Base-by-base conservation (phyloP, 441 rosid species). In the Hypseocharis bilobata region DNA sequence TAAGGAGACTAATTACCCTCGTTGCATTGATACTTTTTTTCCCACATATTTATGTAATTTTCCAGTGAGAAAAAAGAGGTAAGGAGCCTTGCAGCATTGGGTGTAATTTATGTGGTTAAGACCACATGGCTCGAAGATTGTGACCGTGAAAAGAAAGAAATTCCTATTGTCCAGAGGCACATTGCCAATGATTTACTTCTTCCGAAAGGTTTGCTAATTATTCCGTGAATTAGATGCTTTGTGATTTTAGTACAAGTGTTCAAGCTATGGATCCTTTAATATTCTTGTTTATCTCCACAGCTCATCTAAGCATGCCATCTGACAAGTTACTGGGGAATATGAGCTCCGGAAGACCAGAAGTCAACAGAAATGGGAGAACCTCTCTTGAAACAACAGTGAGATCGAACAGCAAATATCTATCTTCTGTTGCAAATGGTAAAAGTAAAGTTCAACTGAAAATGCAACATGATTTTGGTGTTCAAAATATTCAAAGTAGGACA, bases 51-150 rank as follows among this genome's bases (percentile, higher is more conserved):
- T 61, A 20, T 72, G 44, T 70, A 36, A 66, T 70, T 64, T 78
- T 58, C 40, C 78, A 95, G 99, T 71, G 97, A 88, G 76, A 95
- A 89, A 79, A 89, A 77, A 72, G 92, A 87, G 72, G 83, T 85
- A 14, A 85, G 99, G 66, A 76, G 83, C 73, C 80, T 89, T 82
- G 93, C 96, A 60, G 87, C 98, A 60, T 84, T 84, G 23, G 97
- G 99, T 68, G 85, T 86, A 68, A 84, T 92, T 76, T 77, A 85
- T 69, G 96, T 88, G 80, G 97, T 95, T 62, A 82, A 81, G 74
- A 73, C 82, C 69, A 80, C 74, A 60, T 95, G 99, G 99, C 96
- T 94, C 76, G 90, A 91, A 82, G 98, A 91, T 71, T 91, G 99
- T 80, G 80, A 81, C 72, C 80, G 78, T 60, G 83, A 83, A 78